These are phyloP conservation scores for Solanum tacnaense DNA, from an alignment of 257 asterid genomes.

Conservation along the genomic window DNA sequence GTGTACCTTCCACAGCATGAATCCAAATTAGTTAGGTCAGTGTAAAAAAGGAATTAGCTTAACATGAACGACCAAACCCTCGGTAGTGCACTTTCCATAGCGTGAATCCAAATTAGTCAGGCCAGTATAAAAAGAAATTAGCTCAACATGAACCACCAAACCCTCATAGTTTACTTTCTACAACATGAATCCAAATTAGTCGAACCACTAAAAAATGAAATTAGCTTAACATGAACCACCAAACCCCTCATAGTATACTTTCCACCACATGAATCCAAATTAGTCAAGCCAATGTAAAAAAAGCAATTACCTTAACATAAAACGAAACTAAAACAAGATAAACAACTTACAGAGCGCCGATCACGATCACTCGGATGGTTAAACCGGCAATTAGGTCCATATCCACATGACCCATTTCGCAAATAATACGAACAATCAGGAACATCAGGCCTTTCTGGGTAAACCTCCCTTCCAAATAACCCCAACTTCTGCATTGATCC, in stretches of 20 bases:
- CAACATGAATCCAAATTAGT: neutral
- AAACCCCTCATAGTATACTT: neutral
- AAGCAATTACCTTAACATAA: neutral
- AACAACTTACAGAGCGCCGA: slow-evolving; percentile 37
- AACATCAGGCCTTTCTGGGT: slow-evolving; percentile 68
- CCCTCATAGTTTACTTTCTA: neutral
- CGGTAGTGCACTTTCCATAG: neutral
- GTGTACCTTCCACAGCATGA: too few species aligned
- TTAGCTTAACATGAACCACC: neutral
- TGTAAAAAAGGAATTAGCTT: neutral
- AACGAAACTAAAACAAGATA: neutral
- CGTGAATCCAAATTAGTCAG: neutral
- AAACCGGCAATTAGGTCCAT: slow-evolving; percentile 74
- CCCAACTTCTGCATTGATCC: slow-evolving; percentile 53
- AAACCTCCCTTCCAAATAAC: slow-evolving; percentile 43
- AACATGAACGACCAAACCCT: neutral
- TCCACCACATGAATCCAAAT: neutral
- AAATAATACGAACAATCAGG: slow-evolving; percentile 68
- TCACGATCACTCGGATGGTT: slow-evolving; percentile 66
- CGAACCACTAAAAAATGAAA: neutral
- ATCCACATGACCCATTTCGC: slow-evolving; percentile 78
- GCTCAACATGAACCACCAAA: neutral
- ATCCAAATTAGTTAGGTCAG: neutral
- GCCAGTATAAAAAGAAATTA: neutral
- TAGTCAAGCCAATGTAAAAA: neutral